Evolutionary conservation across 2,329 filamentous ascomycete species (phyloP).

Genomic region (Eutypella sp.): DNA sequence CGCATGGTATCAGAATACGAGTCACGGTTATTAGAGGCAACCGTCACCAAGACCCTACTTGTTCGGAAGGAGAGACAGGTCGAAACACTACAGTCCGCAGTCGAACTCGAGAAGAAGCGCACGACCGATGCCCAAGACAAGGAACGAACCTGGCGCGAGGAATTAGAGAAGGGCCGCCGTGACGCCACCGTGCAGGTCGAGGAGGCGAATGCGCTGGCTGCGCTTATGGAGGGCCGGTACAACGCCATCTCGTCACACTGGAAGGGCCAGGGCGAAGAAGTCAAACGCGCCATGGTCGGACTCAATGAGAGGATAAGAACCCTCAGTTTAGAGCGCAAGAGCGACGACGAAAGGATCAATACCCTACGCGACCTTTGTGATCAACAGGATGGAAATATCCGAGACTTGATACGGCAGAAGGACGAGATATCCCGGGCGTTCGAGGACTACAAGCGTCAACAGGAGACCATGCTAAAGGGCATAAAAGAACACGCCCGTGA

Average conservation of each 20-base stretch:
- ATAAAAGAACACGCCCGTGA: slow-evolving; percentile 54
- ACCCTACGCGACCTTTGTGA: slow-evolving; percentile 65
- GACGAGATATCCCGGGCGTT: slow-evolving; percentile 56
- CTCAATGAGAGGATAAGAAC: slow-evolving; percentile 50
- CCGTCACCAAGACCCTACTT: slow-evolving; percentile 65
- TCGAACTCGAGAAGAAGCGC: slow-evolving; percentile 61
- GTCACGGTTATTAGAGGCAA: slow-evolving; percentile 62
- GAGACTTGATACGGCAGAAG: slow-evolving; percentile 55
- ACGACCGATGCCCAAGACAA: slow-evolving; percentile 54
- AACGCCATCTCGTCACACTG: slow-evolving; percentile 62
- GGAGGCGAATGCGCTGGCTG: slow-evolving; percentile 58
- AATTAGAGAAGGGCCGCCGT: slow-evolving; percentile 57
- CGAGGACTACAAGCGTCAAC: slow-evolving; percentile 58
- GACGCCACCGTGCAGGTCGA: slow-evolving; percentile 61
- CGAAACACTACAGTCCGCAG: slow-evolving; percentile 58
- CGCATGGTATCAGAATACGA: slow-evolving; percentile 65
- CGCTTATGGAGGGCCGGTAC: slow-evolving; percentile 66
- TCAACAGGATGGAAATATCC: slow-evolving; percentile 66
- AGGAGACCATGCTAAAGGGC: slow-evolving; percentile 54
- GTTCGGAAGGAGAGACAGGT: slow-evolving; percentile 71
- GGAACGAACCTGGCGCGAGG: slow-evolving; percentile 57
- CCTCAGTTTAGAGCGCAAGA: slow-evolving; percentile 50
- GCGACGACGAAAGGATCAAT: slow-evolving; percentile 59
- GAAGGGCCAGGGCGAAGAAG: slow-evolving; percentile 60
- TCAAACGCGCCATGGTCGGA: slow-evolving; percentile 45